Evolutionary conservation across 371 early-diverging fungal genomes (phyloP).

Genomic region (Mortierella sp.): DNA sequence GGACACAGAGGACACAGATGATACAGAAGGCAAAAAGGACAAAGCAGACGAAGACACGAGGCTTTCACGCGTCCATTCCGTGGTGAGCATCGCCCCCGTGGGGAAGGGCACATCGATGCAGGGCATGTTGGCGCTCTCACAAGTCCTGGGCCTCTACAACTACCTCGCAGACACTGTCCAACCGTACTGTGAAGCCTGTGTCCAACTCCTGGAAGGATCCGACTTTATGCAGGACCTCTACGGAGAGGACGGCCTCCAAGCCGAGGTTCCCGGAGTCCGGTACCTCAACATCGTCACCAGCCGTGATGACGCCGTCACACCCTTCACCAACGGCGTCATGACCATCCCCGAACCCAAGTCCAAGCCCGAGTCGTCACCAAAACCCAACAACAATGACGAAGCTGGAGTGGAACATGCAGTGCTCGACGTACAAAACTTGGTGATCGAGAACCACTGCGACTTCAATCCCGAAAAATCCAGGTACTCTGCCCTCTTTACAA

Average conservation of each 20-base stretch:
- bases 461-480: background rate
- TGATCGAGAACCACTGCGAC: constrained; percentile 30
- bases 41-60: too few species aligned
- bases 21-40: background rate
- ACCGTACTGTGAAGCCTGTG: constrained; percentile 15
- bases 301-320: constrained; percentile 24
- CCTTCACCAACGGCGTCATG: constrained; percentile 25
- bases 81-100: constrained; percentile 26
- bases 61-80: constrained; percentile 10
- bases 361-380: too few species aligned
- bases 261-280: constrained; percentile 9
- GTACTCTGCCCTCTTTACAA: constrained; percentile 21
- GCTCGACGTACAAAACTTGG: constrained; percentile 15
- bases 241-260: background rate
- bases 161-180: background rate
- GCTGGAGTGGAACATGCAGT: background rate
- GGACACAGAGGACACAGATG: background rate
- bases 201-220: constrained; percentile 30
- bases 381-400: background rate
- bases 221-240: constrained; percentile 23
- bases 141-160: constrained; percentile 15
- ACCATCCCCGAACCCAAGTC: background rate
- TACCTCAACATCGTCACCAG: constrained; percentile 27
- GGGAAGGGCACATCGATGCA: constrained; percentile 20
- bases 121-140: constrained; percentile 7